Evolutionary conservation across 768 basidiomycete genomes (phyloP).

Genomic region (Suillus tomentosus): DNA sequence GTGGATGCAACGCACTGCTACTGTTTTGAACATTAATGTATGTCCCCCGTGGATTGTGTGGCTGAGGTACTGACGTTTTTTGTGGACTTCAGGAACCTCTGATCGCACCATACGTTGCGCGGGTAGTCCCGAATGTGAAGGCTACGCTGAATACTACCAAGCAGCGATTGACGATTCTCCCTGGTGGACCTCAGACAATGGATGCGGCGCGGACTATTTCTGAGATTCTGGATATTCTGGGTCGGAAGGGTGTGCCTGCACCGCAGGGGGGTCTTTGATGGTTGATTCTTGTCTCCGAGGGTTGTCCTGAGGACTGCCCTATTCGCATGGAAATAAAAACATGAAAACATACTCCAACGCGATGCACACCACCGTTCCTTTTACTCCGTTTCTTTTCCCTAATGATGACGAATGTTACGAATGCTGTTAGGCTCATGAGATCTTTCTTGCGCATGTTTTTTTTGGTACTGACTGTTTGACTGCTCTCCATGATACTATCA

Average conservation of each 20-base stretch:
- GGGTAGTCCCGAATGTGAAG: slow-evolving; percentile 80
- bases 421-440: slow-evolving; percentile 8
- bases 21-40: slow-evolving; percentile 73
- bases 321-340: background rate
- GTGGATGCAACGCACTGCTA: slow-evolving; percentile 82
- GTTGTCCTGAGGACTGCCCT: background rate
- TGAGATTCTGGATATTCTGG: slow-evolving; percentile 75
- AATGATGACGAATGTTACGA: slow-evolving; percentile 9
- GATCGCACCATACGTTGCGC: slow-evolving; percentile 79
- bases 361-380: slow-evolving; percentile 2
- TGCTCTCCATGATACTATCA: slow-evolving; percentile 3
- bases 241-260: slow-evolving; percentile 38
- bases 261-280: slow-evolving; percentile 2
- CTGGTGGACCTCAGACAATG: slow-evolving; percentile 64
- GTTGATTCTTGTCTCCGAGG: background rate
- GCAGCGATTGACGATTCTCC: slow-evolving; percentile 76
- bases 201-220: slow-evolving; percentile 71
- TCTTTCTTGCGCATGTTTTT: slow-evolving; percentile 1
- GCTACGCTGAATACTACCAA: slow-evolving; percentile 75
- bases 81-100: slow-evolving; percentile 60
- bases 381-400: slow-evolving; percentile 8
- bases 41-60: slow-evolving; percentile 15
- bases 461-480: background rate
- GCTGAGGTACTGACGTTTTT: background rate
- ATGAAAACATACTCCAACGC: slow-evolving; percentile 5